A percentile compares a stretch with the other conserved stretches of the same genome.
These are phyloP conservation scores for Colletotrichum salicis DNA, from an alignment of 2,329 filamentous ascomycete genomes.

Conservation along the genomic window DNA sequence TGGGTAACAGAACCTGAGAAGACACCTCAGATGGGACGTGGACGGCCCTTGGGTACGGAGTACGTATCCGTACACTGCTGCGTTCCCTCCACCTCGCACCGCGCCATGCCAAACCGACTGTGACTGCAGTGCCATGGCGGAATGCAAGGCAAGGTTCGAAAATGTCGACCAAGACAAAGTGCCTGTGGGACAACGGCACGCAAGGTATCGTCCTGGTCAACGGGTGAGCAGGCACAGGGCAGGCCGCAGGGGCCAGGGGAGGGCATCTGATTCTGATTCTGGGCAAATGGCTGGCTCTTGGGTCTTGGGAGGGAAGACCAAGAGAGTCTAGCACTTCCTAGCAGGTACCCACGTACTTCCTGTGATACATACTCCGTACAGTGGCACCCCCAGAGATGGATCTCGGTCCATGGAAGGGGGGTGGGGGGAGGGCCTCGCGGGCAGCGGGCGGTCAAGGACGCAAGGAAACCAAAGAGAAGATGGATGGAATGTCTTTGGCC, in stretches of 20 bases:
- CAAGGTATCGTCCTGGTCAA: background rate
- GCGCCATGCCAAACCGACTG: constrained; percentile 3
- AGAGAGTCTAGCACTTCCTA: background rate
- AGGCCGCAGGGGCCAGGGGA: background rate
- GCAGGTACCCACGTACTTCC: background rate
- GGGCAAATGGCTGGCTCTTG: too few species aligned
- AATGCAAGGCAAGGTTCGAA: constrained; percentile 30
- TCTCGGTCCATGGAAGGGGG: too few species aligned
- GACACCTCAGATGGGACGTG: background rate
- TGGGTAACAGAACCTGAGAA: background rate
- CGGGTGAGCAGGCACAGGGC: background rate
- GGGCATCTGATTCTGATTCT: too few species aligned
- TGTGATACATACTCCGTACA: too few species aligned
- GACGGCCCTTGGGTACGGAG: background rate
- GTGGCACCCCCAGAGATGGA: background rate
- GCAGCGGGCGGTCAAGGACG: constrained; percentile 31
- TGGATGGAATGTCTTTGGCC: constrained; percentile 36
- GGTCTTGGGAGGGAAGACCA: background rate
- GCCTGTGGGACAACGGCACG: constrained; percentile 9
- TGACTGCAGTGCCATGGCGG: constrained; percentile 28
- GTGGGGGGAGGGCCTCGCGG: background rate
- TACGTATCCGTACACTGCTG: background rate
- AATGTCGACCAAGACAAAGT: constrained; percentile 7
- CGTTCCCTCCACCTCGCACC: background rate
- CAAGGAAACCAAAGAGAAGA: constrained; percentile 35